These are phyloP conservation scores for Arxiozyma telluris DNA, from an alignment of 1,139 yeast genomes.

Conservation along the genomic window DNA sequence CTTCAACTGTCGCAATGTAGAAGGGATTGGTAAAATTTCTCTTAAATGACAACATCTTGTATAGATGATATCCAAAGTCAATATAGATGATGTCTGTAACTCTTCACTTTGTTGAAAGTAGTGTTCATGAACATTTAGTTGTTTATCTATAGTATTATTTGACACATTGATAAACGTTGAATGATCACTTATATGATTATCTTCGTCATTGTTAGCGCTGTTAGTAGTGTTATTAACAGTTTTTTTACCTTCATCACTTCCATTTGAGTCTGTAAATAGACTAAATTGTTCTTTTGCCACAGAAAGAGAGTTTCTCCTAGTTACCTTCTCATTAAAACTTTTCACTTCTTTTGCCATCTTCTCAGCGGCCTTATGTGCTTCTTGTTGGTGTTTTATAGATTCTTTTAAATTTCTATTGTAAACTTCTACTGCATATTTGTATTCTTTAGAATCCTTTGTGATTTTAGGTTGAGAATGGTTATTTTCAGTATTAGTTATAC, in stretches of 20 bases:
- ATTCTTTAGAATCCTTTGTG: slow-evolving; percentile 41
- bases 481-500: slow-evolving; percentile 38
- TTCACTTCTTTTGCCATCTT: slow-evolving; percentile 57
- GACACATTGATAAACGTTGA: slow-evolving; percentile 13
- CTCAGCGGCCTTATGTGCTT: slow-evolving; percentile 61
- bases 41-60: slow-evolving; percentile 70
- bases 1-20: slow-evolving; percentile 66
- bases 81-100: slow-evolving; percentile 17
- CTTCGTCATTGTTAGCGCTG: slow-evolving; percentile 7
- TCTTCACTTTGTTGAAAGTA: slow-evolving; percentile 34
- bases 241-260: slow-evolving; percentile 34
- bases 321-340: slow-evolving; percentile 22
- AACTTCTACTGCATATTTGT: slow-evolving; percentile 47
- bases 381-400: slow-evolving; percentile 61
- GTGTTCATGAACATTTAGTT: slow-evolving; percentile 60
- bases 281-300: slow-evolving; percentile 13
- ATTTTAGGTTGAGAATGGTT: slow-evolving; percentile 12
- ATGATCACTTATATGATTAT: slow-evolving; percentile 19
- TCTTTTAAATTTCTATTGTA: slow-evolving; percentile 48
- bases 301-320: slow-evolving; percentile 1
- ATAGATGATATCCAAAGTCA: slow-evolving; percentile 57
- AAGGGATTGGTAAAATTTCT: slow-evolving; percentile 68
- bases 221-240: slow-evolving; percentile 29
- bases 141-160: slow-evolving; percentile 44
- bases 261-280: slow-evolving; percentile 34